Percentiles rank a stretch among this genome's conserved stretches.
phyloP scores from a whole-genome alignment of 305 asterid species.

The Ilex paraguariensis region DNA sequence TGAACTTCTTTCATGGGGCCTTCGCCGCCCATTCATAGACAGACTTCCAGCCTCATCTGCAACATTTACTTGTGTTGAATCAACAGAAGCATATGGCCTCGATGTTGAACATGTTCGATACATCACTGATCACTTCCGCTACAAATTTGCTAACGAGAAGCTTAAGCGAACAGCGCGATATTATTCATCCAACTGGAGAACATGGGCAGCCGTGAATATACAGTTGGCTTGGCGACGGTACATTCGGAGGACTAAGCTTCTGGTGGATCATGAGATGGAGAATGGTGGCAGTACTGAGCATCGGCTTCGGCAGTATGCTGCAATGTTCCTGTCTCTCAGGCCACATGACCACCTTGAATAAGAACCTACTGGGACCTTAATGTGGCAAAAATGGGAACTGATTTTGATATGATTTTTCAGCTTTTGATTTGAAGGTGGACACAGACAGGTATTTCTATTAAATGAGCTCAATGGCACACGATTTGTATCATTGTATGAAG shows the following conservation, averaged over 20 bases:
- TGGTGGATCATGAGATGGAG: conserved; percentile 12
- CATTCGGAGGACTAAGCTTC: conserved; percentile 40
- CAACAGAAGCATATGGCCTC: conserved; percentile 75
- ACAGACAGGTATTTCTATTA: too few species aligned
- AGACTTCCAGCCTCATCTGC: conserved; percentile 92
- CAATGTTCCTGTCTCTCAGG: conserved; percentile 79
- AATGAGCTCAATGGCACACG: too few species aligned
- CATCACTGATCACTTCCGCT: conserved; percentile 86
- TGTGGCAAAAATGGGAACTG: too few species aligned
- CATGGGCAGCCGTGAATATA: conserved; percentile 95
- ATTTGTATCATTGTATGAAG: too few species aligned
- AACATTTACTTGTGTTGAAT: conserved; percentile 69
- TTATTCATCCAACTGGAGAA: conserved; percentile 92
- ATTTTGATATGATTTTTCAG: too few species aligned
- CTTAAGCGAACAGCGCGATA: conserved; percentile 70
- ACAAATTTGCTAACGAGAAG: conserved; percentile 85
- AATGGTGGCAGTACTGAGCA: conserved; percentile 38
- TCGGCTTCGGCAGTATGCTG: conserved; percentile 77
- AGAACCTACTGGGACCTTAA: not conserved
- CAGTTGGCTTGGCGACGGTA: conserved; percentile 86
- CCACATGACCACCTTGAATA: conserved; percentile 98
- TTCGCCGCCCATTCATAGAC: conserved; percentile 80
- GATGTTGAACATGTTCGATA: conserved; percentile 61
- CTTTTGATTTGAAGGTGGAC: too few species aligned
- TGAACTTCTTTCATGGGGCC: conserved; percentile 94